Evolutionary conservation across 331 rosid genomes (phyloP).

Genomic region (Acacia pycnantha): DNA sequence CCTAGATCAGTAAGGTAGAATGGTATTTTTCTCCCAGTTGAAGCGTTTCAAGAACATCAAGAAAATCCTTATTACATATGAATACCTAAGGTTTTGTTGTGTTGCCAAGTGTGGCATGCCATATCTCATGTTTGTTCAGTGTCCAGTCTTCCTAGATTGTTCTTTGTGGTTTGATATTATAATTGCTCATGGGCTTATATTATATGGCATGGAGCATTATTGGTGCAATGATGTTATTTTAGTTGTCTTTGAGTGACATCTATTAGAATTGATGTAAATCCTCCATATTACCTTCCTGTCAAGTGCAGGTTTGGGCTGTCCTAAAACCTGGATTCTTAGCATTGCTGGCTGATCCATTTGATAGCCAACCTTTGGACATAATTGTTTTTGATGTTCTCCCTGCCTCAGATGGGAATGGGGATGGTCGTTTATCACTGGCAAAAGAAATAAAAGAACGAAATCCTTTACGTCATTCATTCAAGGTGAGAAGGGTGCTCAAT

Average conservation of each 20-base stretch:
- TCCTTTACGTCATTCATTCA: conserved; percentile 87
- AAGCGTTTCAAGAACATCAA: not conserved
- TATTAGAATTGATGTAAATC: conserved; percentile 13
- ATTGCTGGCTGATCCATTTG: conserved; percentile 86
- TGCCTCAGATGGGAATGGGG: conserved; percentile 89
- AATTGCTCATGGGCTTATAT: conserved; percentile 2
- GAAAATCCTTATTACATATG: not conserved
- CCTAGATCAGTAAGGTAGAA: not conserved
- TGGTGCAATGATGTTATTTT: conserved; percentile 15
- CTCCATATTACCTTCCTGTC: conserved; percentile 17
- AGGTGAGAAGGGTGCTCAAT: conserved; percentile 54
- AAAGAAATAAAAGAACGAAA: conserved; percentile 83
- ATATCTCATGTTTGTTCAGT: not conserved
- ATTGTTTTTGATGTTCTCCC: conserved; percentile 95
- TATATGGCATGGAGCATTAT: conserved; percentile 2
- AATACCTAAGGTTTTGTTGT: not conserved
- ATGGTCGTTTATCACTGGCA: conserved; percentile 82
- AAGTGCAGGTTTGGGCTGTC: conserved; percentile 91
- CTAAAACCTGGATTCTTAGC: conserved; percentile 97
- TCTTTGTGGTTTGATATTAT: not conserved
- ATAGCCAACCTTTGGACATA: conserved; percentile 88
- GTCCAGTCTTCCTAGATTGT: not conserved
- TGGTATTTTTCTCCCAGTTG: not conserved
- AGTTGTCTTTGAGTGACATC: not conserved
- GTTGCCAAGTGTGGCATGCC: not conserved